These are phyloP conservation scores for Starmerella khaoyaiensis DNA, from an alignment of 805 yeast species.

Conservation along the genomic window DNA sequence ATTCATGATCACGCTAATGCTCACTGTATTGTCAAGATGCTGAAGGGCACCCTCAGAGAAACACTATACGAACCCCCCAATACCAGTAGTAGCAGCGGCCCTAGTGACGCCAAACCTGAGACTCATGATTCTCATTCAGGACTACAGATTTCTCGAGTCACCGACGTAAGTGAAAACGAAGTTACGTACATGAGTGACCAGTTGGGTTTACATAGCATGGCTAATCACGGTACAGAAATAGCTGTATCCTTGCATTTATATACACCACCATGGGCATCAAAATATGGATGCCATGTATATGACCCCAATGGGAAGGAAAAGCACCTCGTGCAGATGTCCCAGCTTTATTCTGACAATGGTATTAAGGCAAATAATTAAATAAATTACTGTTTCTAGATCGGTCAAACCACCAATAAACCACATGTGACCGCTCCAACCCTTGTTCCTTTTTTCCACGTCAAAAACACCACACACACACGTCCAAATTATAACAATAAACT, in stretches of 20 bases:
- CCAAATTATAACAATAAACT: no score
- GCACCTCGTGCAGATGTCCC: slow-evolving; percentile 46
- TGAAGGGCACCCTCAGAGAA: slow-evolving; percentile 48
- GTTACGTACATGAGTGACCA: slow-evolving; percentile 55
- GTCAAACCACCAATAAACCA: no score
- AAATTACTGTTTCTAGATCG: slow-evolving; percentile 3
- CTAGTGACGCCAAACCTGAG: background rate
- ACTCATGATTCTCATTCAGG: slow-evolving; percentile 16
- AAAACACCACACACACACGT: no score
- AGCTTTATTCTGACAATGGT: slow-evolving; percentile 52
- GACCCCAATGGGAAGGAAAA: slow-evolving; percentile 39
- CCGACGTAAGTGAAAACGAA: slow-evolving; percentile 27
- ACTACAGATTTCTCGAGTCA: slow-evolving; percentile 23
- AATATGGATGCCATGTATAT: slow-evolving; percentile 33
- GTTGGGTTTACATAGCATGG: slow-evolving; percentile 53
- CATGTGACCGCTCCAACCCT: no score
- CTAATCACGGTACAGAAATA: slow-evolving; percentile 35
- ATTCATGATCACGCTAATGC: slow-evolving; percentile 69
- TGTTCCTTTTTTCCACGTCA: no score
- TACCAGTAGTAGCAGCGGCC: background rate
- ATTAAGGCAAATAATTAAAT: slow-evolving; percentile 14
- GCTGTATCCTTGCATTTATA: slow-evolving; percentile 59
- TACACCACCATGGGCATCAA: slow-evolving; percentile 63
- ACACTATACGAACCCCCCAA: slow-evolving; percentile 41
- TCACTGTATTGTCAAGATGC: slow-evolving; percentile 60